Evolutionary conservation across 345 rosid species (phyloP).

Genomic region (Sonneratia caseolaris): DNA sequence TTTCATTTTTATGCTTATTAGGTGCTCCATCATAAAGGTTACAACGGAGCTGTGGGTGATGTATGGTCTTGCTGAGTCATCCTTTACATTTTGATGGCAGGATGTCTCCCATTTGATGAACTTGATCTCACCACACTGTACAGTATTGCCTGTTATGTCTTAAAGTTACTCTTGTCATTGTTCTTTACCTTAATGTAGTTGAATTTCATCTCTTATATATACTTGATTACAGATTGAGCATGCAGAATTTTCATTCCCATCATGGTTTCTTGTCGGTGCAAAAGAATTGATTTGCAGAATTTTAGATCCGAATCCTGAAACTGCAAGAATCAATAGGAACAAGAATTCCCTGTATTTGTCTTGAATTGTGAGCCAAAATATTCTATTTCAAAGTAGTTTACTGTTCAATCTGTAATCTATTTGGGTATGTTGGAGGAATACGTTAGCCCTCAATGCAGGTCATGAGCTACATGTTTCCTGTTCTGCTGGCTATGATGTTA

Average conservation of each 20-base stretch:
- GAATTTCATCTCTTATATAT: neutral
- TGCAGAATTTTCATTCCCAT: conserved; percentile 81
- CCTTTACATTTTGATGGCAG: conserved; percentile 91
- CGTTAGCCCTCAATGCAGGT: too few species aligned
- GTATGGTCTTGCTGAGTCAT: conserved; percentile 96
- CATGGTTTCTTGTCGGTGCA: conserved; percentile 84
- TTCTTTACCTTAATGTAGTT: neutral
- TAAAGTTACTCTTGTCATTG: conserved; percentile 1
- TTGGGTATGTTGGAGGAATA: neutral
- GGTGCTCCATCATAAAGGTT: conserved; percentile 98
- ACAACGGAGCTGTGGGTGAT: conserved; percentile 89
- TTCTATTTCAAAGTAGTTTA: neutral
- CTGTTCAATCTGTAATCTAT: neutral
- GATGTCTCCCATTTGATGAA: conserved; percentile 97
- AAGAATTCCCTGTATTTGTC: neutral
- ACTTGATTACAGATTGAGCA: conserved; percentile 50
- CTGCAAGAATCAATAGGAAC: conserved; percentile 35
- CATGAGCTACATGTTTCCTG: neutral
- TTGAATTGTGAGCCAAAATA: neutral
- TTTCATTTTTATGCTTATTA: conserved; percentile 14
- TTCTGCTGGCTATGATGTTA: too few species aligned
- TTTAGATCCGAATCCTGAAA: conserved; percentile 84
- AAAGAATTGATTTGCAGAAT: conserved; percentile 70
- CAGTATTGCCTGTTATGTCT: conserved; percentile 28
- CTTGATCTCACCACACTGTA: conserved; percentile 89